A percentile compares a stretch with the other conserved stretches of the same genome.
phyloP scores from a whole-genome alignment of 106 monocot species.

The Phalaenopsis equestris region DNA sequence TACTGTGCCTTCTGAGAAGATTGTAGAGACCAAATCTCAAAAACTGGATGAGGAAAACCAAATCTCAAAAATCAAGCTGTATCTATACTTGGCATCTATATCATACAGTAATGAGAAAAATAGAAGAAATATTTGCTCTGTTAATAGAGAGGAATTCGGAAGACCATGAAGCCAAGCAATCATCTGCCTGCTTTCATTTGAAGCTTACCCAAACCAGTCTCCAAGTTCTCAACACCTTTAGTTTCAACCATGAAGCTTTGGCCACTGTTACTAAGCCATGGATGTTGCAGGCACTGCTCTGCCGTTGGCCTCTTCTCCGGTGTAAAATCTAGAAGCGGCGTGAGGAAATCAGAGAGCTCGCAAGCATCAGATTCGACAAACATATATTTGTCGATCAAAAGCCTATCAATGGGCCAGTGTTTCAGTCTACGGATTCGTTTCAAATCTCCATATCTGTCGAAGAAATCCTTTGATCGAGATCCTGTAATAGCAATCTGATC shows the following conservation, averaged over 20 bases:
- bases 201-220: constrained; percentile 20
- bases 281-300: constrained; percentile 51
- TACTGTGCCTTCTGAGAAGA: too few species aligned
- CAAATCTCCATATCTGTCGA: constrained; percentile 77
- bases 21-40: neutral
- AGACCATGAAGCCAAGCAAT: neutral
- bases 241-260: neutral
- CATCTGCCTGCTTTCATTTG: constrained; percentile 6
- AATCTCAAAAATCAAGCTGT: neutral
- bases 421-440: constrained; percentile 86
- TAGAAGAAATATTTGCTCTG: too few species aligned
- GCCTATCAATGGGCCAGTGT: constrained; percentile 46
- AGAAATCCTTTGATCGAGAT: constrained; percentile 77
- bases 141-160: neutral
- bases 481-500: constrained; percentile 59
- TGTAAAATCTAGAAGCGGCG: constrained; percentile 64
- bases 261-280: constrained; percentile 37
- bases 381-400: constrained; percentile 70
- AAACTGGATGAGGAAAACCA: neutral
- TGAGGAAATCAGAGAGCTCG: constrained; percentile 55
- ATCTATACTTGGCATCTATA: neutral
- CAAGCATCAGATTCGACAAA: constrained; percentile 59
- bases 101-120: too few species aligned
- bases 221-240: constrained; percentile 19
- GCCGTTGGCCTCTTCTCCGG: constrained; percentile 83